These are phyloP conservation scores for Huntiella decipiens DNA, from an alignment of 2,329 filamentous ascomycete genomes.

Conservation along the genomic window DNA sequence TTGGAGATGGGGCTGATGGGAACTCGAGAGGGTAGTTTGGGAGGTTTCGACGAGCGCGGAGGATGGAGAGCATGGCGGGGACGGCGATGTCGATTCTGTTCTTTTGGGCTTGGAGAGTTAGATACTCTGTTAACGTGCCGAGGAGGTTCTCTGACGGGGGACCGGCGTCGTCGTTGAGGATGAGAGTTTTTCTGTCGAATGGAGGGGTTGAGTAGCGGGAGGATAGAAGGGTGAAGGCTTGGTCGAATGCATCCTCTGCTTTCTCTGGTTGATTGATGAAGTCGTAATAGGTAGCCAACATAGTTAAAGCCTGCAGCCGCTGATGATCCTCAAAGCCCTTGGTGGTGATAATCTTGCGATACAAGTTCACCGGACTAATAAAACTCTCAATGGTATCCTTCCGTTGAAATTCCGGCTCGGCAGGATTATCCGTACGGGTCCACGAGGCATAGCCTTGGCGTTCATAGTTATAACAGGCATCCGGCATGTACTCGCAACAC, in stretches of 20 bases:
- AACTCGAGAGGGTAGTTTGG: slow-evolving; percentile 20
- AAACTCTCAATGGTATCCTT: slow-evolving; percentile 48
- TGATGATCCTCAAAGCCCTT: slow-evolving; percentile 63
- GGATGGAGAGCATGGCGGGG: slow-evolving; percentile 67
- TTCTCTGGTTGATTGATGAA: slow-evolving; percentile 49
- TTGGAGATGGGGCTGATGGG: not conserved
- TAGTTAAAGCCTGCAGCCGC: slow-evolving; percentile 60
- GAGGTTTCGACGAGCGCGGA: slow-evolving; percentile 54
- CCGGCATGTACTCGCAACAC: slow-evolving; percentile 64
- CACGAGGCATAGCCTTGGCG: slow-evolving; percentile 40
- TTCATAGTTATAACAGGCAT: slow-evolving; percentile 45
- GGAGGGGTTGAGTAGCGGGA: slow-evolving; percentile 21
- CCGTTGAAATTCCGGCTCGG: slow-evolving; percentile 31
- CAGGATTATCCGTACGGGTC: slow-evolving; percentile 13
- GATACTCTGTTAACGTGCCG: slow-evolving; percentile 55
- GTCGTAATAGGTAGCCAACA: slow-evolving; percentile 70
- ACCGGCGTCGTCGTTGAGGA: slow-evolving; percentile 40
- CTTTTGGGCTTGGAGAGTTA: slow-evolving; percentile 54
- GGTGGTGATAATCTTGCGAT: slow-evolving; percentile 65
- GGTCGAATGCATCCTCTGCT: slow-evolving; percentile 52
- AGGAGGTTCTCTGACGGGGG: slow-evolving; percentile 56
- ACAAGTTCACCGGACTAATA: slow-evolving; percentile 54
- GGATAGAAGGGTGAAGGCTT: slow-evolving; percentile 58
- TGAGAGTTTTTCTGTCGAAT: slow-evolving; percentile 42
- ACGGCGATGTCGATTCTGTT: slow-evolving; percentile 51